Evolutionary conservation across 805 yeast genomes (phyloP).

Genomic region (Kodamaea laetipori): DNA sequence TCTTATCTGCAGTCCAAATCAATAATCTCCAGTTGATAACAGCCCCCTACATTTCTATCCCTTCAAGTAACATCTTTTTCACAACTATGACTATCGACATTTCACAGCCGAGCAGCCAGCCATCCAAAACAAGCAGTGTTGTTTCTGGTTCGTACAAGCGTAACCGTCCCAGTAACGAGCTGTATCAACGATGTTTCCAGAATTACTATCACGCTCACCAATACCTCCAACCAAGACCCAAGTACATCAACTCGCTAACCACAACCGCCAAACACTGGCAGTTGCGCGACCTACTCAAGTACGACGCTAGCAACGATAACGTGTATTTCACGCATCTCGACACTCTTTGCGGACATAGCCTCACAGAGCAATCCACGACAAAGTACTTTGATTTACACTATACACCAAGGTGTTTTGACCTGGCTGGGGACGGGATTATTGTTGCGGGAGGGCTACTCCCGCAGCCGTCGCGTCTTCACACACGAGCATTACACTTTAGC

Average conservation of each 20-base stretch:
- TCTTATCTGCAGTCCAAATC: no score
- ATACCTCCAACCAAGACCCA: slow-evolving; percentile 39
- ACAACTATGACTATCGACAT: not conserved
- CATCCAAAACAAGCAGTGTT: not conserved
- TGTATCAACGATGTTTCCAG: slow-evolving; percentile 37
- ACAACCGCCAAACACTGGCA: slow-evolving; percentile 69
- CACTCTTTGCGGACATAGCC: slow-evolving; percentile 34
- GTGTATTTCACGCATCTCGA: slow-evolving; percentile 63
- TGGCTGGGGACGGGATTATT: slow-evolving; percentile 50
- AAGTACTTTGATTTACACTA: slow-evolving; percentile 54
- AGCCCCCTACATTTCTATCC: no score
- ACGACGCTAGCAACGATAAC: slow-evolving; percentile 40
- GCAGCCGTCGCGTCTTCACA: slow-evolving; percentile 28
- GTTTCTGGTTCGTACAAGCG: not conserved
- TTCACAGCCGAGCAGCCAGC: not conserved
- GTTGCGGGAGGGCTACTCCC: slow-evolving; percentile 53
- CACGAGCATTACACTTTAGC: not conserved
- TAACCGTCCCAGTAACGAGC: slow-evolving; percentile 4
- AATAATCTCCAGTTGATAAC: no score
- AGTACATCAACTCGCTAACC: slow-evolving; percentile 33
- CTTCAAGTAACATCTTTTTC: not conserved
- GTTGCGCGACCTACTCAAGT: slow-evolving; percentile 71
- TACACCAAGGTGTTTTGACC: slow-evolving; percentile 69
- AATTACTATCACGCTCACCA: slow-evolving; percentile 44
- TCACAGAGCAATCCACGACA: slow-evolving; percentile 11